Evolutionary conservation across 768 basidiomycete genomes (phyloP), one percentile per base, ranked within the genome.

Genomic region (Fomitopsis pulvina): DNA sequence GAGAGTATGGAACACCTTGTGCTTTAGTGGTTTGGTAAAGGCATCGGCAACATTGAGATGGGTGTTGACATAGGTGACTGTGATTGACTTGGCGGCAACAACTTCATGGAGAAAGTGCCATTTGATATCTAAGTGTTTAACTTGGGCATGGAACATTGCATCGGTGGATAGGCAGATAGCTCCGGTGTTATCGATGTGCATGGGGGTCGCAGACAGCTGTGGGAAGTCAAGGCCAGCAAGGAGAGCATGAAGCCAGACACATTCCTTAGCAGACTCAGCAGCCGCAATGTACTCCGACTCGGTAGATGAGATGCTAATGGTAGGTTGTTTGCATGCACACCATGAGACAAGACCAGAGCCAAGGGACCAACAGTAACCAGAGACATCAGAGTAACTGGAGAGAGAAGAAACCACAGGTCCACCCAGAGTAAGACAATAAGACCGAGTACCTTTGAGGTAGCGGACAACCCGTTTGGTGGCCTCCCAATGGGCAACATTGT

Each of bases 111-210:
- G 50, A 45, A 62, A 71, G 51, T 76, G 71, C 50, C 69, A 64
- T 4, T 61, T 51, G 11, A 73, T 64, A 24, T 73, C 68, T 47
- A 77, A 69, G 58, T 76, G 76, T 56, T 73, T 76, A 9, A 65
- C 62, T 14, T 67, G 56, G 2, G 58, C 41, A 47, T 77, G 73
- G 48, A 30, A 30, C 29, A 14, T 30, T 8, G 29, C 7, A 14
- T 30, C 29, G 63, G 61, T 0, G 55, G 40, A 52, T 2, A 75
- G 58, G 2, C 45, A 52, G 22, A 70, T 70, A 0, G 72, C 62
- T 0, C 65, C 66, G 20, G 66, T 56, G 51, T 75, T 77, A 56
- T 77, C 68, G 38, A 58, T 59, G 26, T 25, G 52, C 10, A 63
- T 21, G 41, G 54, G 32, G 61, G 60, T 37, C 51, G 57, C 40